These are phyloP conservation scores for Pichia californica DNA, from an alignment of 805 yeast genomes.

Conservation along the genomic window DNA sequence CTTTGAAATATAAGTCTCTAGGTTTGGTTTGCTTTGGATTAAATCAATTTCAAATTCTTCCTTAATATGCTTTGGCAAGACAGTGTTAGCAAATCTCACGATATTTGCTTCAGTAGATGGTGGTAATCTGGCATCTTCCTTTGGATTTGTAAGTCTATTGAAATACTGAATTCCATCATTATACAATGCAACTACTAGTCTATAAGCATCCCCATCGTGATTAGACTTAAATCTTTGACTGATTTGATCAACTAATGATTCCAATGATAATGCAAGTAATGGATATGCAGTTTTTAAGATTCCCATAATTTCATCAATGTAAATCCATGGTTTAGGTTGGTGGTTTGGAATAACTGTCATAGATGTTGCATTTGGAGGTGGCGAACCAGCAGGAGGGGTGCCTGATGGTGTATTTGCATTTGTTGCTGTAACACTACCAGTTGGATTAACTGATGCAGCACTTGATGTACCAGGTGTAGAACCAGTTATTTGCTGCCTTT, in stretches of 20 bases:
- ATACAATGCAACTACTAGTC: constrained; percentile 84
- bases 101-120: constrained; percentile 87
- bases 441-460: not conserved
- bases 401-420: constrained; percentile 3
- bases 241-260: constrained; percentile 92
- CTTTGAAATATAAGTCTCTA: constrained; percentile 79
- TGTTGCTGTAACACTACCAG: constrained; percentile 4
- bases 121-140: constrained; percentile 83
- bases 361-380: constrained; percentile 1
- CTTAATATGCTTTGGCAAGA: constrained; percentile 80
- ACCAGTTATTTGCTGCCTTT: constrained; percentile 45
- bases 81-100: constrained; percentile 85
- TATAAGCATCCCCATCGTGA: constrained; percentile 93
- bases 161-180: constrained; percentile 91
- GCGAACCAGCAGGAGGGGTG: not conserved
- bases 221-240: constrained; percentile 88
- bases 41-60: constrained; percentile 90
- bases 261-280: constrained; percentile 81
- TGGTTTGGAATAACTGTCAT: constrained; percentile 24
- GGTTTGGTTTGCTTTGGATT: constrained; percentile 77
- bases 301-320: constrained; percentile 87
- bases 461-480: constrained; percentile 3
- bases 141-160: constrained; percentile 79
- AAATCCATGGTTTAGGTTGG: constrained; percentile 77
- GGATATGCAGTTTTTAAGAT: constrained; percentile 96